Conservation (phyloP, 306 rosid species). For the Begonia loranthoides region DNA sequence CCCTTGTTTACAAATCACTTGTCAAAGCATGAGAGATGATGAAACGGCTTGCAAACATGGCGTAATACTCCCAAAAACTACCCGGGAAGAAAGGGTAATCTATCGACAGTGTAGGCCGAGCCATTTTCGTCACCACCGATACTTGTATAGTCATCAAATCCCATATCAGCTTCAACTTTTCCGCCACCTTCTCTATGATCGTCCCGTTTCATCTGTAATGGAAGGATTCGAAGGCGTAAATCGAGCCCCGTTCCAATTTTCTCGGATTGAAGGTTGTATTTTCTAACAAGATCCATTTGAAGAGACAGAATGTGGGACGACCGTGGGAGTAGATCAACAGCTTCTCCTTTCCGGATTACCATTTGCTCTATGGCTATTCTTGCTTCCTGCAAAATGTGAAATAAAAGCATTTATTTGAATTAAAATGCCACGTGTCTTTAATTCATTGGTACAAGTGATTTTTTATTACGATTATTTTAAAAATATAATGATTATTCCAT, state of each 20-base stretch:
- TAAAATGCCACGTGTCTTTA: too few species aligned
- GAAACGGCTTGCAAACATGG: too few species aligned
- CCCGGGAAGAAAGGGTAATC: conserved; percentile 67
- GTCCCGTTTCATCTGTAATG: conserved; percentile 20
- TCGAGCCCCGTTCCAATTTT: conserved; percentile 28
- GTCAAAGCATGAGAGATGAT: too few species aligned
- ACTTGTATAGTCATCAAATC: conserved; percentile 25
- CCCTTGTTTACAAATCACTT: too few species aligned
- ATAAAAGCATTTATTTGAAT: conserved; percentile 1
- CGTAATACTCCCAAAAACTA: conserved; percentile 19
- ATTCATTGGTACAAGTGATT: too few species aligned
- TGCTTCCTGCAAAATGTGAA: conserved; percentile 51
- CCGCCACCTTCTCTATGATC: conserved; percentile 17
- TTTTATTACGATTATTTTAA: too few species aligned
- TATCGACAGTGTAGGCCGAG: conserved; percentile 24
- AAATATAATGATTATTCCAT: too few species aligned
- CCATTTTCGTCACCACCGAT: conserved; percentile 38
- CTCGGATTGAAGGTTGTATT: conserved; percentile 50
- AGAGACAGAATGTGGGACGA: conserved; percentile 37
- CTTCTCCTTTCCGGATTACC: conserved; percentile 69
- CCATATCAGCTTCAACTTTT: conserved; percentile 17
- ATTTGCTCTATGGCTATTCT: conserved; percentile 74
- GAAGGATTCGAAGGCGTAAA: conserved; percentile 49
- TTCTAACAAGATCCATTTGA: conserved; percentile 57
- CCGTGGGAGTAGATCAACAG: conserved; percentile 73